Conservation (phyloP, 768 basidiomycete genomes). For the Suillus lakei region DNA sequence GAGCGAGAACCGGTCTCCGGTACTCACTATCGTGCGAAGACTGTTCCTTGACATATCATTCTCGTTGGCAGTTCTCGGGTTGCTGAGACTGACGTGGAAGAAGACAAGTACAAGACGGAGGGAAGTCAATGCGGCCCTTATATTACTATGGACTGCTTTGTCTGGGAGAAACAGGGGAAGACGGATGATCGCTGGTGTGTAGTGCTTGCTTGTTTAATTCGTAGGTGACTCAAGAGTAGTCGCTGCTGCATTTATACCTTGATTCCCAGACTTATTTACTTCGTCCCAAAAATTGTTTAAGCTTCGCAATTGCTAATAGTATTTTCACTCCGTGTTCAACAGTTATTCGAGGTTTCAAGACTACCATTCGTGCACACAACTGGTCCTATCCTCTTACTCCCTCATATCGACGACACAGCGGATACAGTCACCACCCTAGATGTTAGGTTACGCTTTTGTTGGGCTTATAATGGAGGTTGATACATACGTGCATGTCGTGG, state of each 20-base stretch:
- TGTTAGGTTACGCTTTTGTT: slow-evolving; percentile 10
- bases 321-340: background rate
- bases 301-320: background rate
- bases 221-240: slow-evolving; percentile 7
- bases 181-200: slow-evolving; percentile 55
- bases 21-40: slow-evolving; percentile 69
- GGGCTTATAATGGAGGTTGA: background rate
- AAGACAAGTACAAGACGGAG: slow-evolving; percentile 69
- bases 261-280: slow-evolving; percentile 7
- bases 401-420: slow-evolving; percentile 95
- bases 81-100: slow-evolving; percentile 65
- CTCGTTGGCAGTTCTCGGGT: slow-evolving; percentile 63
- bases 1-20: slow-evolving; percentile 65
- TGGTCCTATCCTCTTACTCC: slow-evolving; percentile 10
- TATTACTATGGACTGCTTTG: slow-evolving; percentile 72
- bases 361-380: slow-evolving; percentile 5
- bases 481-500: slow-evolving; percentile 94
- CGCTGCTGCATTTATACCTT: slow-evolving; percentile 18
- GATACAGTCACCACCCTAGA: slow-evolving; percentile 84
- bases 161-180: slow-evolving; percentile 55
- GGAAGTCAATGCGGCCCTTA: slow-evolving; percentile 69
- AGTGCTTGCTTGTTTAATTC: slow-evolving; percentile 14
- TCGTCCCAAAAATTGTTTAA: background rate
- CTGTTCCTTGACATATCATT: slow-evolving; percentile 82
- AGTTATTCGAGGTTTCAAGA: background rate